Evolutionary conservation across 2,329 filamentous ascomycete genomes (phyloP).

Genomic region (Fusarium coicis): DNA sequence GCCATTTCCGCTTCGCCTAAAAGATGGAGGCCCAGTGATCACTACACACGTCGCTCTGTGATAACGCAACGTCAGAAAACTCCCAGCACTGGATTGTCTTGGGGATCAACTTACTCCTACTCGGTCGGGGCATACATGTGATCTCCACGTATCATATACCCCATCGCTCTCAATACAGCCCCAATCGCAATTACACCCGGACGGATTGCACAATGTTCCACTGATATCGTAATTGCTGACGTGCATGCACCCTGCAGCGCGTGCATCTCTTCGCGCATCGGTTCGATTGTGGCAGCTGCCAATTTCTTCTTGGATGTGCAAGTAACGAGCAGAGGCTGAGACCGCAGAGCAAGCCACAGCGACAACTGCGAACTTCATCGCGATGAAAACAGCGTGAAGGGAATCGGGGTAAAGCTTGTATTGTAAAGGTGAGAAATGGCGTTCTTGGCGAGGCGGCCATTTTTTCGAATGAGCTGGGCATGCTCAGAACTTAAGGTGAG

Average conservation of each 20-base stretch:
- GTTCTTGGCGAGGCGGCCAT: not conserved
- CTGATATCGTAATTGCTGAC: not conserved
- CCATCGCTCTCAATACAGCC: conserved; percentile 4
- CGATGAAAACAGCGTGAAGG: not conserved
- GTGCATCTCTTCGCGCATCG: not conserved
- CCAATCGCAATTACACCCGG: not conserved
- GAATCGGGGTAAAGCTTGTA: not conserved
- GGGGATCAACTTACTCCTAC: not conserved
- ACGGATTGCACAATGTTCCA: not conserved
- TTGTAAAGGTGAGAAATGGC: not conserved
- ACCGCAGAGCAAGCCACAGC: fast-evolving
- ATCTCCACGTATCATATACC: not conserved
- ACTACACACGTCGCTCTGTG: not conserved
- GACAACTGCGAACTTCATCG: not conserved
- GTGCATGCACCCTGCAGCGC: not conserved
- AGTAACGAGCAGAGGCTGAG: not conserved
- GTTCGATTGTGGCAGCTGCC: not conserved
- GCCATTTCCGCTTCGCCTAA: fast-evolving
- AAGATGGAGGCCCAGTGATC: fast-evolving
- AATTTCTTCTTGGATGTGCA: not conserved
- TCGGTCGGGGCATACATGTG: not conserved
- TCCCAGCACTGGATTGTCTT: fast-evolving
- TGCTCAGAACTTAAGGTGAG: not conserved
- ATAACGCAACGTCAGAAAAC: fast-evolving
- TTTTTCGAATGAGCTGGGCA: not conserved